Evolutionary conservation across 2,329 filamentous ascomycete species (phyloP).

Genomic region (Rutstroemia sp.): DNA sequence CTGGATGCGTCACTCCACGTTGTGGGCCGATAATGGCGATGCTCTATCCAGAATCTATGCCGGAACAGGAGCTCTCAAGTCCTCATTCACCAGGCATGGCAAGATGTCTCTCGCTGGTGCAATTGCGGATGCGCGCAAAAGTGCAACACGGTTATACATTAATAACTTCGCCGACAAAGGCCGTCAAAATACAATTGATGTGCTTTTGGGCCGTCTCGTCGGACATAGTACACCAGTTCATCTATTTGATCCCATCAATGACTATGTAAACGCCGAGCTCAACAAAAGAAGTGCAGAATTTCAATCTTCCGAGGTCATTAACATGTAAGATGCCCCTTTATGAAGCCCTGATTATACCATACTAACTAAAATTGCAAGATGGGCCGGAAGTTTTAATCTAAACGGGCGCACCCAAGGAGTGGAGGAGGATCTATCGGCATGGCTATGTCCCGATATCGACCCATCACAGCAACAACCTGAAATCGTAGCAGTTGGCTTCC

Average conservation of each 20-base stretch:
- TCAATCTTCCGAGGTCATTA: constrained; percentile 65
- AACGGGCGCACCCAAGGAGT: constrained; percentile 80
- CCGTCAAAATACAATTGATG: constrained; percentile 88
- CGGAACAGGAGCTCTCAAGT: constrained; percentile 90
- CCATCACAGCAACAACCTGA: constrained; percentile 60
- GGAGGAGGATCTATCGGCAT: constrained; percentile 71
- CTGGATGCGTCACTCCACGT: constrained; percentile 82
- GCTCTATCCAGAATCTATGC: constrained; percentile 92
- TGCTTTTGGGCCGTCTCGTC: constrained; percentile 77
- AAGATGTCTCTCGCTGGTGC: constrained; percentile 95
- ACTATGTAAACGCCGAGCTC: constrained; percentile 76
- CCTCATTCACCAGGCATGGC: constrained; percentile 86
- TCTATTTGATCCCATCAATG: constrained; percentile 90
- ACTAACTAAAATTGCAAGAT: constrained; percentile 21
- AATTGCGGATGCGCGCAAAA: constrained; percentile 92
- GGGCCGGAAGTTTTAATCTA: constrained; percentile 86
- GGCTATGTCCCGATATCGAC: constrained; percentile 68
- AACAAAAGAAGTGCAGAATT: constrained; percentile 62
- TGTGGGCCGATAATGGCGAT: constrained; percentile 98
- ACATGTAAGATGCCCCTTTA: constrained; percentile 39
- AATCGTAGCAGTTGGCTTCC: constrained; percentile 86
- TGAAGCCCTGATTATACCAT: background rate
- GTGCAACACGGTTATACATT: constrained; percentile 87
- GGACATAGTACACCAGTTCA: constrained; percentile 71
- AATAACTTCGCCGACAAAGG: constrained; percentile 97